phyloP scores from a whole-genome alignment of 495 filamentous ascomycete genomes.

The Penicillium alfredii region DNA sequence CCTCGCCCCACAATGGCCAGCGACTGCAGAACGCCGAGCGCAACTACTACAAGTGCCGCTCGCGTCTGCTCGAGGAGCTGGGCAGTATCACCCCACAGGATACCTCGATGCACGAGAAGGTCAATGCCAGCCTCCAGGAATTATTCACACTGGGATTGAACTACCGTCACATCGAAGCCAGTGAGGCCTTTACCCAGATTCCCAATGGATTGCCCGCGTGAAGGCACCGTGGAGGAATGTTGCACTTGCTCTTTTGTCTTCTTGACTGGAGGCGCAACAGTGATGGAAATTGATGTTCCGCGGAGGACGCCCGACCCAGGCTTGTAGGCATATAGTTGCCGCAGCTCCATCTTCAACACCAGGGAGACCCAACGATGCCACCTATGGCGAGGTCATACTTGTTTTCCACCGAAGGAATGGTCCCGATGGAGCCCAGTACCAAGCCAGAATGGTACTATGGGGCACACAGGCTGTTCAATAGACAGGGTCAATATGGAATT shows the following conservation, averaged over 20 bases:
- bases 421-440: too few species aligned
- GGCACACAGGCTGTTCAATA: too few species aligned
- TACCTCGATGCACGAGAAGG: slow-evolving; percentile 41
- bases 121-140: slow-evolving; percentile 45
- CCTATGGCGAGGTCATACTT: too few species aligned
- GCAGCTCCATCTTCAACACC: too few species aligned
- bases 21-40: slow-evolving; percentile 41
- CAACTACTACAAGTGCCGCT: slow-evolving; percentile 41
- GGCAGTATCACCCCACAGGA: slow-evolving; percentile 39
- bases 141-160: slow-evolving; percentile 41
- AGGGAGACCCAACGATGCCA: too few species aligned
- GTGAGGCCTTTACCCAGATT: slow-evolving; percentile 36
- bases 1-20: slow-evolving; percentile 35
- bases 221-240: slow-evolving; percentile 16
- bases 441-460: too few species aligned
- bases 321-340: too few species aligned
- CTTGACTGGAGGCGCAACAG: slow-evolving; percentile 2
- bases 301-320: too few species aligned
- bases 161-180: slow-evolving; percentile 43
- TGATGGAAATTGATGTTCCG: slow-evolving; percentile 2
- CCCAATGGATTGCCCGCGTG: slow-evolving; percentile 33
- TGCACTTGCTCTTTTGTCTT: too few species aligned
- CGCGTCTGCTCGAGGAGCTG: slow-evolving; percentile 38
- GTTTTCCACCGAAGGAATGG: too few species aligned
- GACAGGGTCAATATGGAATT: too few species aligned